A percentile compares a stretch with the other conserved stretches of the same genome.
Evolutionary conservation across 805 yeast species (phyloP).

Genomic region (Allodekkera sacchari): DNA sequence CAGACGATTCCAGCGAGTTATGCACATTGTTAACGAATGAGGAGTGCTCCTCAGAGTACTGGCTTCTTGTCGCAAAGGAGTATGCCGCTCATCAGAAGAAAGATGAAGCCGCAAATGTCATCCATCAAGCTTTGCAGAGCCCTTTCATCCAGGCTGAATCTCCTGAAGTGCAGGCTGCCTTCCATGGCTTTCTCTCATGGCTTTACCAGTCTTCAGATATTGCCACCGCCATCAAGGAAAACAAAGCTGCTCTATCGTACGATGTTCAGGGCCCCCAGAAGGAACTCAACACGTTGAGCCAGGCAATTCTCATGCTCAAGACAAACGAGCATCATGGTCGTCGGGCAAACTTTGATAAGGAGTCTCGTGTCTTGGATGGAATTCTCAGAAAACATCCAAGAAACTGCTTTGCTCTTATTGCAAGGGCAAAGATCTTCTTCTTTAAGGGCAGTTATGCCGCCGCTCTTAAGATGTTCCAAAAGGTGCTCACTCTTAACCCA

Average conservation of each 20-base stretch:
- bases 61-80: slow-evolving; percentile 80
- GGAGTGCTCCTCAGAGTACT: slow-evolving; percentile 62
- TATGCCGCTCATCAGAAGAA: slow-evolving; percentile 56
- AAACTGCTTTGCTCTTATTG: slow-evolving; percentile 69
- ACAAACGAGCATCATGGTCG: slow-evolving; percentile 58
- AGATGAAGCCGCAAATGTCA: slow-evolving; percentile 56
- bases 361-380: slow-evolving; percentile 59
- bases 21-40: slow-evolving; percentile 74
- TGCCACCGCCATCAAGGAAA: slow-evolving; percentile 20
- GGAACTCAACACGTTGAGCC: slow-evolving; percentile 50
- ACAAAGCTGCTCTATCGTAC: slow-evolving; percentile 38
- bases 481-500: slow-evolving; percentile 69
- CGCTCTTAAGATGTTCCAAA: slow-evolving; percentile 79
- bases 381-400: slow-evolving; percentile 45
- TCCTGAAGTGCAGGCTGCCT: slow-evolving; percentile 36
- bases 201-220: slow-evolving; percentile 31
- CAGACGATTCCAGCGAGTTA: slow-evolving; percentile 84
- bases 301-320: slow-evolving; percentile 54
- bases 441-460: slow-evolving; percentile 62
- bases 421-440: slow-evolving; percentile 76
- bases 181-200: slow-evolving; percentile 70
- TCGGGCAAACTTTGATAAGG: slow-evolving; percentile 58
- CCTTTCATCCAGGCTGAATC: slow-evolving; percentile 21
- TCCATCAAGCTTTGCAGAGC: slow-evolving; percentile 48
- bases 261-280: slow-evolving; percentile 27